A percentile compares a stretch with the other conserved stretches of the same genome.
Evolutionary conservation across 805 yeast species (phyloP).

Genomic region (Ogataea thermomethanolica): DNA sequence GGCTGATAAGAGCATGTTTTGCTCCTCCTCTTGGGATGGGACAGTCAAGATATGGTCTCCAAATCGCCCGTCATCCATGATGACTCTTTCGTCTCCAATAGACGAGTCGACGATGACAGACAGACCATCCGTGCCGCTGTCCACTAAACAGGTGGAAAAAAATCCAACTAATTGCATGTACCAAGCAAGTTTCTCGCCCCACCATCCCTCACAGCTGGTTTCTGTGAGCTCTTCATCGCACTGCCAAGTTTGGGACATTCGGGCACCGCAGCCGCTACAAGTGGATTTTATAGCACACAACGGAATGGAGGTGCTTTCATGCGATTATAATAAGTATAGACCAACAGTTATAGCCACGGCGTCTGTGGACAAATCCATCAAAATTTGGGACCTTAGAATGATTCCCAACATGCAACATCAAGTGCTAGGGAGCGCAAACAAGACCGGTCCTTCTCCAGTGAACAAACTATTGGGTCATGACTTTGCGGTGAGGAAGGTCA

Average conservation of each 20-base stretch:
- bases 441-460: conserved; percentile 60
- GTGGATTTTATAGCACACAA: conserved; percentile 67
- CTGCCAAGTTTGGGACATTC: conserved; percentile 76
- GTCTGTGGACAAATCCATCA: conserved; percentile 84
- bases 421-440: conserved; percentile 39
- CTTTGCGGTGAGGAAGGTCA: conserved; percentile 75
- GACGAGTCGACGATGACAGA: conserved; percentile 23
- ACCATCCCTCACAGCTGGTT: conserved; percentile 64
- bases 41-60: conserved; percentile 78
- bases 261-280: conserved; percentile 61
- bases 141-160: conserved; percentile 33
- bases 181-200: conserved; percentile 80
- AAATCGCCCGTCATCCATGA: conserved; percentile 47
- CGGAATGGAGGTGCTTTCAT: conserved; percentile 73
- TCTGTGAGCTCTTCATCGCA: conserved; percentile 74
- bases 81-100: conserved; percentile 45
- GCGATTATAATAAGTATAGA: conserved; percentile 91
- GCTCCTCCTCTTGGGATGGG: conserved; percentile 92
- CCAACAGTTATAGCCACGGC: conserved; percentile 78
- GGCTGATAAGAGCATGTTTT: conserved; percentile 52
- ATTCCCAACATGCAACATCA: conserved; percentile 35
- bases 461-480: conserved; percentile 86
- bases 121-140: conserved; percentile 30
- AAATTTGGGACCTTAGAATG: conserved; percentile 87
- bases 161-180: conserved; percentile 61